These are phyloP conservation scores for Termitomyces sp. DNA, from an alignment of 768 basidiomycete species.

Conservation along the genomic window DNA sequence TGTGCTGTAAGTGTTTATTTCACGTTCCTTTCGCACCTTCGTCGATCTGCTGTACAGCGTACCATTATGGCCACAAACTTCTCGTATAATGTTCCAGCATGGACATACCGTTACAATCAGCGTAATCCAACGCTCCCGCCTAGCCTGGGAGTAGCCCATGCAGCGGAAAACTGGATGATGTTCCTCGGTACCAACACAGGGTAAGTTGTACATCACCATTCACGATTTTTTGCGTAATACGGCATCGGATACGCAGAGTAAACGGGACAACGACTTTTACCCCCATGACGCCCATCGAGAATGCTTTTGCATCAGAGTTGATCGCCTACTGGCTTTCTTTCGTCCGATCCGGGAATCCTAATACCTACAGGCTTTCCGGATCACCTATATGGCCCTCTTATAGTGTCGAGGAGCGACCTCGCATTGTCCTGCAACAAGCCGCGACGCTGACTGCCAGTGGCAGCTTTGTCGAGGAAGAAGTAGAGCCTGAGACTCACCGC, in stretches of 20 bases:
- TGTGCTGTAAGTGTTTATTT: slow-evolving; percentile 46
- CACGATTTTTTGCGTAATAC: not conserved
- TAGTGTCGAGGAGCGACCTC: slow-evolving; percentile 22
- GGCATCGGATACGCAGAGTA: slow-evolving; percentile 5
- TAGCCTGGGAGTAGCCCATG: slow-evolving; percentile 38
- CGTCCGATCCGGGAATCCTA: slow-evolving; percentile 54
- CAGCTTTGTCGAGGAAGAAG: slow-evolving; percentile 39
- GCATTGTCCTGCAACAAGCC: slow-evolving; percentile 46
- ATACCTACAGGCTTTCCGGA: slow-evolving; percentile 47
- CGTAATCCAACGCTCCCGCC: slow-evolving; percentile 38
- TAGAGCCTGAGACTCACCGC: slow-evolving; percentile 30
- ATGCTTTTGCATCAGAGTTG: slow-evolving; percentile 53
- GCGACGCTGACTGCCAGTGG: slow-evolving; percentile 31
- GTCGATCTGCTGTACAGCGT: slow-evolving; percentile 25
- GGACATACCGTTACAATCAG: slow-evolving; percentile 62
- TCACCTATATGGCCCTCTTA: slow-evolving; percentile 51
- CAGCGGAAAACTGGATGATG: slow-evolving; percentile 71
- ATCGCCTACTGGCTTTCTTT: slow-evolving; percentile 69
- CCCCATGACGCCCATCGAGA: slow-evolving; percentile 38
- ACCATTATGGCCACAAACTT: slow-evolving; percentile 44
- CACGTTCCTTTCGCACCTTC: not conserved
- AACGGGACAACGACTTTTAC: slow-evolving; percentile 15
- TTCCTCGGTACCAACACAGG: slow-evolving; percentile 59
- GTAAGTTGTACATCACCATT: slow-evolving; percentile 27
- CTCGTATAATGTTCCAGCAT: slow-evolving; percentile 33